Evolutionary conservation across 192 early-diverging fungal genomes (phyloP).

Genomic region (Umbelopsis ramanniana): DNA sequence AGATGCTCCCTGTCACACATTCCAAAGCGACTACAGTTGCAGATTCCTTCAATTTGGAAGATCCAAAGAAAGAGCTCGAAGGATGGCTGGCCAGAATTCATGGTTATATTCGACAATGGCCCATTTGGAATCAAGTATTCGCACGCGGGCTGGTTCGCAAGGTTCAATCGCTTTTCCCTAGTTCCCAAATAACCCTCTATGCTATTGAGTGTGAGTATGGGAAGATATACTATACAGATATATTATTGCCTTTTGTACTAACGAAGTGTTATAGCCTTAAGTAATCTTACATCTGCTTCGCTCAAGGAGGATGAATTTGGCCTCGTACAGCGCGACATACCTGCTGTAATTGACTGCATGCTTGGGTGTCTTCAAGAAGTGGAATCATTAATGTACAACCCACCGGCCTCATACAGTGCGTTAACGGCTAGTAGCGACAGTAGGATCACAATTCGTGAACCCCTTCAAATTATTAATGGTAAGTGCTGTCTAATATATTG

Average conservation of each 20-base stretch:
- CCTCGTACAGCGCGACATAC: conserved; percentile 41
- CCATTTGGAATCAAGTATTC: conserved; percentile 6
- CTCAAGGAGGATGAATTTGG: conserved; percentile 36
- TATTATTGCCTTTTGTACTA: background rate
- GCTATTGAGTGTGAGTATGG: conserved; percentile 35
- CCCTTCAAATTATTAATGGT: conserved; percentile 17
- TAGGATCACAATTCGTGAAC: conserved; percentile 12
- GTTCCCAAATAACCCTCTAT: conserved; percentile 26
- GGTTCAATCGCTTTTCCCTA: conserved; percentile 26
- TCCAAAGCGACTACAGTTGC: background rate
- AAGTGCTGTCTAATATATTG: background rate
- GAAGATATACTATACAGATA: background rate
- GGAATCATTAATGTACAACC: conserved; percentile 21
- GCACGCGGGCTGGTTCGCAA: background rate
- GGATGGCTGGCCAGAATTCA: conserved; percentile 11
- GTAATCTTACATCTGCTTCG: conserved; percentile 33
- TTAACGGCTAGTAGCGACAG: conserved; percentile 14
- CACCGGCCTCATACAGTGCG: conserved; percentile 24
- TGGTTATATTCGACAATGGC: conserved; percentile 18
- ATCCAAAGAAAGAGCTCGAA: conserved; percentile 17
- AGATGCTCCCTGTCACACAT: background rate
- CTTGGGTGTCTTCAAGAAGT: conserved; percentile 27
- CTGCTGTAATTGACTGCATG: conserved; percentile 29
- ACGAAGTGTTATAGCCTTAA: conserved; percentile 23
- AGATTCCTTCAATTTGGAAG: conserved; percentile 18